These are phyloP conservation scores for Clarkia xantiana DNA, from an alignment of 345 rosid genomes.

Conservation along the genomic window DNA sequence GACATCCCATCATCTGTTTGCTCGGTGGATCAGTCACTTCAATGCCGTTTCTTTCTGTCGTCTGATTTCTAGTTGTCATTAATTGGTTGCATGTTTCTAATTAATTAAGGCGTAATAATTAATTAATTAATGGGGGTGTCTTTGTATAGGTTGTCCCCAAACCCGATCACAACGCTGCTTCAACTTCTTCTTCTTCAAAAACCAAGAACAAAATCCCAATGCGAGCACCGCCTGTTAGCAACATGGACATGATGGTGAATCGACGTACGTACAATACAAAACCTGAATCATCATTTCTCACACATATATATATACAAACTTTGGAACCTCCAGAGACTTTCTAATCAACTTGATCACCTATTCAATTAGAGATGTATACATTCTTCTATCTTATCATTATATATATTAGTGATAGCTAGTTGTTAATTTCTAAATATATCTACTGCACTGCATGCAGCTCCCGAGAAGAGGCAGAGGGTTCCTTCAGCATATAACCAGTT, in stretches of 20 bases:
- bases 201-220: constrained; percentile 35
- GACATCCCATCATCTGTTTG: not conserved
- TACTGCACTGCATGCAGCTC: constrained; percentile 80
- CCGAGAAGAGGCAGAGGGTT: constrained; percentile 95
- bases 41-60: constrained; percentile 14
- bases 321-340: not conserved
- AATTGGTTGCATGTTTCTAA: no score
- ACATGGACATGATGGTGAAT: constrained; percentile 46
- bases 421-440: constrained; percentile 11
- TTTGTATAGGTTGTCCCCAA: constrained; percentile 15
- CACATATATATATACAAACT: not conserved
- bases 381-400: not conserved
- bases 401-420: not conserved
- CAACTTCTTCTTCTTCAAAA: constrained; percentile 67
- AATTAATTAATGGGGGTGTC: not conserved
- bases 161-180: constrained; percentile 41
- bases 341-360: not conserved
- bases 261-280: constrained; percentile 37
- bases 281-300: not conserved
- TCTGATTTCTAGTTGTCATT: no score
- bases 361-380: not conserved
- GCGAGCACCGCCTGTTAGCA: constrained; percentile 18
- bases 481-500: constrained; percentile 98
- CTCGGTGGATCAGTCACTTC: constrained; percentile 45
- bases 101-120: not conserved